Evolutionary conservation across 306 rosid species (phyloP).

Genomic region (Castanopsis chinensis): DNA sequence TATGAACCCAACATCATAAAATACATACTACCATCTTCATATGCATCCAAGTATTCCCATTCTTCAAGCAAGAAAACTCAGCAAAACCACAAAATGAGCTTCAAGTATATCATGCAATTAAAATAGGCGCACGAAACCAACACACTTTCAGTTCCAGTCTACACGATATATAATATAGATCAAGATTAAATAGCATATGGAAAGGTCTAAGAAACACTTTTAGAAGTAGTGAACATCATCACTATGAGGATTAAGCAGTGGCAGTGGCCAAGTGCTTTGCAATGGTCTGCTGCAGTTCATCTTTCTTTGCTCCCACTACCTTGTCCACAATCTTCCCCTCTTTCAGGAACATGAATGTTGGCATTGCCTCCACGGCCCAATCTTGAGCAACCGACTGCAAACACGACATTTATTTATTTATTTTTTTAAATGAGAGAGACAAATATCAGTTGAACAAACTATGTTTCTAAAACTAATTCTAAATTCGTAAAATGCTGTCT

Average conservation of each 20-base stretch:
- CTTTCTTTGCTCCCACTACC: constrained; percentile 90
- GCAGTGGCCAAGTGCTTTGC: constrained; percentile 47
- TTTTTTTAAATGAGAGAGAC: background rate
- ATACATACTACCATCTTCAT: no score
- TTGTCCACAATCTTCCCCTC: constrained; percentile 75
- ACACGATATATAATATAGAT: background rate
- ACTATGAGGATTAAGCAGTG: constrained; percentile 29
- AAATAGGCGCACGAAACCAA: background rate
- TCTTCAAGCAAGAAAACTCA: no score
- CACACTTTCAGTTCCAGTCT: background rate
- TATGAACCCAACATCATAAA: no score
- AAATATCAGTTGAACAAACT: background rate
- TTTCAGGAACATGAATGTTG: constrained; percentile 83
- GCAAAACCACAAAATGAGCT: no score
- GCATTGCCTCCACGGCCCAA: constrained; percentile 99
- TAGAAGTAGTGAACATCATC: background rate
- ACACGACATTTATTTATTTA: background rate
- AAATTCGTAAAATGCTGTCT: background rate
- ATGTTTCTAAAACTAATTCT: background rate
- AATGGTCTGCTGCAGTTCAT: constrained; percentile 65
- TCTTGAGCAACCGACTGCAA: constrained; percentile 79
- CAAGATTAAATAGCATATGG: background rate
- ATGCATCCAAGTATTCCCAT: no score
- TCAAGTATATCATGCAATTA: background rate
- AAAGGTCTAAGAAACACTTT: background rate